Conservation (phyloP, 768 basidiomycete genomes). For the Pisolithus sp. region DNA sequence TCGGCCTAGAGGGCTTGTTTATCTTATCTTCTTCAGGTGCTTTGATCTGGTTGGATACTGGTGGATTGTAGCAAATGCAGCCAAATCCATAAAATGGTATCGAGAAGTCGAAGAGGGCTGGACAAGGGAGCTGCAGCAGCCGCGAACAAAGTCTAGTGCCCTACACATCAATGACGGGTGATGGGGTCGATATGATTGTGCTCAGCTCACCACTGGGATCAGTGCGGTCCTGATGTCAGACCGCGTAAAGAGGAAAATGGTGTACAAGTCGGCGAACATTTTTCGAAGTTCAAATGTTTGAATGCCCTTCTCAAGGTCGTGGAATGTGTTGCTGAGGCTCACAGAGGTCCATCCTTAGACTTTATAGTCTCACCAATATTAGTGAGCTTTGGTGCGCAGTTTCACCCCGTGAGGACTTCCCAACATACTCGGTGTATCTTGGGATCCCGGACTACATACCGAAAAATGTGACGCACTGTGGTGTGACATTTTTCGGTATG, state of each 20-base stretch:
- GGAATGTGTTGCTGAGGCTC: no score
- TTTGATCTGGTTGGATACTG: slow-evolving; percentile 38
- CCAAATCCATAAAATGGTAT: slow-evolving; percentile 38
- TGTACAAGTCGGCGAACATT: slow-evolving; percentile 20
- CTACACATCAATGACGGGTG: background rate
- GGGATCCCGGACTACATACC: no score
- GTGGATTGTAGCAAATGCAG: slow-evolving; percentile 39
- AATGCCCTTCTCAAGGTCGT: no score
- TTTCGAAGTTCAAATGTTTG: slow-evolving; percentile 4
- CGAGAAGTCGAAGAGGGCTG: slow-evolving; percentile 11
- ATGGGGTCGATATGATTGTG: background rate
- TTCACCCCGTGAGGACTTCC: no score
- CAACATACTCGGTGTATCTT: no score
- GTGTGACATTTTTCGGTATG: no score
- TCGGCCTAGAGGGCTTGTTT: slow-evolving; percentile 41
- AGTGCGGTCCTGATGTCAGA: slow-evolving; percentile 43
- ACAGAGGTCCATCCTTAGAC: no score
- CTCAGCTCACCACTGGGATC: slow-evolving; percentile 37
- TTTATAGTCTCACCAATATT: no score
- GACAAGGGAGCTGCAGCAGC: slow-evolving; percentile 26
- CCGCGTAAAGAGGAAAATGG: slow-evolving; percentile 37
- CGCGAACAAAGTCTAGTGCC: slow-evolving; percentile 27
- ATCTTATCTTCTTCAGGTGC: slow-evolving; percentile 36
- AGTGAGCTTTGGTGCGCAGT: no score
- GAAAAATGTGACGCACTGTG: no score